Evolutionary conservation across 805 yeast species (phyloP).

Genomic region (Saturnispora ahearnii): DNA sequence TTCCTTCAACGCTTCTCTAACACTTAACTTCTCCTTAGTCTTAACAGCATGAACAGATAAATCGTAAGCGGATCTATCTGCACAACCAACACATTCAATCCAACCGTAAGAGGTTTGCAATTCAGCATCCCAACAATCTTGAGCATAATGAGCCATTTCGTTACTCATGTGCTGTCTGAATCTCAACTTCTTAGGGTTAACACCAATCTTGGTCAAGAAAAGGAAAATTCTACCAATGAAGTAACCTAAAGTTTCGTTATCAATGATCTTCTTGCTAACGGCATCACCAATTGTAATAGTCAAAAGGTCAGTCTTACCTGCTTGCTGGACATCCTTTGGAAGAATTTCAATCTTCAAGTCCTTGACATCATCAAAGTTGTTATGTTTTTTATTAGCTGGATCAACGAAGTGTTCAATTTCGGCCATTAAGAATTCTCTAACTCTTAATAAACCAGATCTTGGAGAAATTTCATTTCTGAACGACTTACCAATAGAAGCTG

Average conservation of each 20-base stretch:
- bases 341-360: constrained; percentile 67
- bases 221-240: constrained; percentile 87
- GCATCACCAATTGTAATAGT: constrained; percentile 82
- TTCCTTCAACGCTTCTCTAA: constrained; percentile 78
- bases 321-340: constrained; percentile 80
- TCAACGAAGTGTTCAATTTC: constrained; percentile 98
- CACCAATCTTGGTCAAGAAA: constrained; percentile 84
- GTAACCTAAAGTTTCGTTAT: constrained; percentile 94
- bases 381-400: constrained; percentile 78
- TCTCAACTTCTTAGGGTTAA: constrained; percentile 72
- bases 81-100: constrained; percentile 99
- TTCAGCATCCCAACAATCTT: constrained; percentile 99
- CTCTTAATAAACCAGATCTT: constrained; percentile 93
- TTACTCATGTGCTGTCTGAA: constrained; percentile 98
- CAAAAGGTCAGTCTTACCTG: constrained; percentile 65
- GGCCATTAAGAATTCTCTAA: constrained; percentile 98
- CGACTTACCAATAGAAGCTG: constrained; percentile 97
- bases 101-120: constrained; percentile 93
- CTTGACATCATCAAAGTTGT: constrained; percentile 66
- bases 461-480: constrained; percentile 99
- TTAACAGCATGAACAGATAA: constrained; percentile 89
- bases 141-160: constrained; percentile 99
- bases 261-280: constrained; percentile 78
- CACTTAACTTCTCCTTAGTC: constrained; percentile 91
- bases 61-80: constrained; percentile 98